Evolutionary conservation across 2,329 filamentous ascomycete genomes (phyloP).

Genomic region (Huntiella bhutanensis): DNA sequence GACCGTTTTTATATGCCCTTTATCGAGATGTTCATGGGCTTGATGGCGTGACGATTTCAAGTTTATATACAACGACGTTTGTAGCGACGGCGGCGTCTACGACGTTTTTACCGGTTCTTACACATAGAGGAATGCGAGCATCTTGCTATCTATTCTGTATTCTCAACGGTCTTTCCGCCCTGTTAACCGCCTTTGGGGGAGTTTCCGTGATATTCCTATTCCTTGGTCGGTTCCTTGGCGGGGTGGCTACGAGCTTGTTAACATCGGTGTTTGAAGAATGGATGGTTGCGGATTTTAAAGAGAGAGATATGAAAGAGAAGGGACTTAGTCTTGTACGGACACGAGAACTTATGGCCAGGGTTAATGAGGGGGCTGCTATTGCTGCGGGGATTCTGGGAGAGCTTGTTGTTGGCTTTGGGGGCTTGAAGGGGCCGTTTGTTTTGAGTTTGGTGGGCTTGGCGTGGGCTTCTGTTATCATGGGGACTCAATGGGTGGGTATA

Average conservation of each 20-base stretch:
- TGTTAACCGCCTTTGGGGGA: slow-evolving; percentile 17
- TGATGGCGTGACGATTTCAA: slow-evolving; percentile 17
- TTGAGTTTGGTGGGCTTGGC: slow-evolving; percentile 21
- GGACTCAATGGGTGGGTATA: slow-evolving; percentile 24
- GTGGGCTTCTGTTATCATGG: slow-evolving; percentile 26
- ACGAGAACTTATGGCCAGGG: slow-evolving; percentile 35
- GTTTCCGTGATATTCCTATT: slow-evolving; percentile 24
- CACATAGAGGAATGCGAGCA: no score
- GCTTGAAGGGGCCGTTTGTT: slow-evolving; percentile 33
- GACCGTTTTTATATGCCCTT: slow-evolving; percentile 21
- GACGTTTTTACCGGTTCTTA: slow-evolving; percentile 19
- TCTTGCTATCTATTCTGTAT: slow-evolving; percentile 37
- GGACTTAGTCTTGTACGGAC: slow-evolving; percentile 28
- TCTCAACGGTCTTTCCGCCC: slow-evolving; percentile 32
- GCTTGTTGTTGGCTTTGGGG: slow-evolving; percentile 26
- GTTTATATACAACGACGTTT: slow-evolving; percentile 26
- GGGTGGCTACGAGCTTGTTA: slow-evolving; percentile 34
- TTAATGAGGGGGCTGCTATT: slow-evolving; percentile 21
- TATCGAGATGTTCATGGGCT: slow-evolving; percentile 19
- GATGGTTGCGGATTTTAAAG: slow-evolving; percentile 37
- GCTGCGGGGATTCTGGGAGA: slow-evolving; percentile 26
- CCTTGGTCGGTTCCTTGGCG: slow-evolving; percentile 32
- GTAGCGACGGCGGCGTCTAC: slow-evolving; percentile 25
- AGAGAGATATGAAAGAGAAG: slow-evolving; percentile 21
- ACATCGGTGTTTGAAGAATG: slow-evolving; percentile 43